Evolutionary conservation across 345 rosid genomes (phyloP).

Genomic region (Tarenaya hassleriana): DNA sequence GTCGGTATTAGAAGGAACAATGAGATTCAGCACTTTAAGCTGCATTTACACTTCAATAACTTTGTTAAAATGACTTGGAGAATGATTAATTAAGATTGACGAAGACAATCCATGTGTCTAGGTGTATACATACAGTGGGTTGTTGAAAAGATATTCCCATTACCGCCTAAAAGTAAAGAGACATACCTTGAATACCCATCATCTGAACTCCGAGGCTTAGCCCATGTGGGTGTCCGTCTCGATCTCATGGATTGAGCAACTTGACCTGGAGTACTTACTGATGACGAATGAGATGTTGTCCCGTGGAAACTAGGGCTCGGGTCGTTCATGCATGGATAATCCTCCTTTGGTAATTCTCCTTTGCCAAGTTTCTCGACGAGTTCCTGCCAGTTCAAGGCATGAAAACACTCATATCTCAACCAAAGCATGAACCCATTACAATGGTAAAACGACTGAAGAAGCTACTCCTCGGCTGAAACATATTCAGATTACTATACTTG

Average conservation of each 20-base stretch:
- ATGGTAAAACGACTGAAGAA: too few relatives aligned
- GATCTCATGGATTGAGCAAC: constrained; percentile 93
- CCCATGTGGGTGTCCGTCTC: constrained; percentile 79
- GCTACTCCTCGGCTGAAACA: too few relatives aligned
- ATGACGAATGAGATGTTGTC: constrained; percentile 42
- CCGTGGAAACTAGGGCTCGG: constrained; percentile 80
- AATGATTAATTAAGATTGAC: too few relatives aligned
- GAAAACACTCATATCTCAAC: background rate
- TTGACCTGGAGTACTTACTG: constrained; percentile 37
- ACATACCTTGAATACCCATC: constrained; percentile 83
- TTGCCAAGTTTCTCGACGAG: constrained; percentile 77
- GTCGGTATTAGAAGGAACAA: background rate
- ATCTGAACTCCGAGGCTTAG: constrained; percentile 55
- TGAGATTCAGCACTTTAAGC: background rate
- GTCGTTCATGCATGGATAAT: constrained; percentile 86
- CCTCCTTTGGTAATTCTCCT: constrained; percentile 79
- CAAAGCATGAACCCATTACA: constrained; percentile 6
- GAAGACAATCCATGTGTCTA: too few relatives aligned
- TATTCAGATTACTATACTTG: too few relatives aligned
- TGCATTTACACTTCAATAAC: background rate
- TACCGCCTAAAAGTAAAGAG: too few relatives aligned
- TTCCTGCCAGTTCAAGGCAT: constrained; percentile 45
- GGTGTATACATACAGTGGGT: too few relatives aligned
- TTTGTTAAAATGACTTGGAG: constrained; percentile 3
- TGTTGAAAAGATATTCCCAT: too few relatives aligned